These are phyloP conservation scores for Dictyostelium intermedium DNA, from an alignment of 78 protist species.

Conservation along the genomic window DNA sequence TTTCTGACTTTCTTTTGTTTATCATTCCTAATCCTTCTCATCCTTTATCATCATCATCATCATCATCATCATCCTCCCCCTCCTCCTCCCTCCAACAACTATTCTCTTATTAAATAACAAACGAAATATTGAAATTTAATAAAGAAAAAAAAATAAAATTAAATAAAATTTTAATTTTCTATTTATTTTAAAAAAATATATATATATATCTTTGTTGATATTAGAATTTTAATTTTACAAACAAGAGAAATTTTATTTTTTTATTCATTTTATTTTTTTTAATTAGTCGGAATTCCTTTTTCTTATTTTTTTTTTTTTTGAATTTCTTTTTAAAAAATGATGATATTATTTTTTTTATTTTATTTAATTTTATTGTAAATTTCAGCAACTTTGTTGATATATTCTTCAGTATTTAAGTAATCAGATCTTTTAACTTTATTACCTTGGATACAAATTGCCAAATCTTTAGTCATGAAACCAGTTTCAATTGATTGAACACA, in stretches of 20 bases:
- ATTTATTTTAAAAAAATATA: background rate
- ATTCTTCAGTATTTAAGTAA: conserved; percentile 73
- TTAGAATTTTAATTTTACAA: too few relatives aligned
- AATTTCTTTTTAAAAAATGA: too few relatives aligned
- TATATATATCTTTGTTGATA: too few relatives aligned
- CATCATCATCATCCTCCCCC: too few relatives aligned
- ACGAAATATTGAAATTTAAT: background rate
- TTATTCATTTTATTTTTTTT: too few relatives aligned
- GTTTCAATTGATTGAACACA: conserved; percentile 77
- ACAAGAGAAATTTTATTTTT: too few relatives aligned
- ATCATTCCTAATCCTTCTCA: too few relatives aligned
- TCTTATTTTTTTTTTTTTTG: too few relatives aligned
- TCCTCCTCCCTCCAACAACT: too few relatives aligned
- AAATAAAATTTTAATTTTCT: background rate
- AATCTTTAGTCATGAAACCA: conserved; percentile 90
- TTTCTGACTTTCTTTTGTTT: background rate
- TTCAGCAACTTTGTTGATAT: conserved; percentile 67
- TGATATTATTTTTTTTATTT: background rate
- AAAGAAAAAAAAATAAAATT: background rate
- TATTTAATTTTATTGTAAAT: conserved; percentile 1
- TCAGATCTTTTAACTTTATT: conserved; percentile 23
- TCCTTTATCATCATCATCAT: background rate
- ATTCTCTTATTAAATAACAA: background rate
- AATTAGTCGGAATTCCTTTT: too few relatives aligned
- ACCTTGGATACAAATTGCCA: conserved; percentile 33